Conservation (phyloP, 331 rosid species). For the Stylosanthes scabra region DNA sequence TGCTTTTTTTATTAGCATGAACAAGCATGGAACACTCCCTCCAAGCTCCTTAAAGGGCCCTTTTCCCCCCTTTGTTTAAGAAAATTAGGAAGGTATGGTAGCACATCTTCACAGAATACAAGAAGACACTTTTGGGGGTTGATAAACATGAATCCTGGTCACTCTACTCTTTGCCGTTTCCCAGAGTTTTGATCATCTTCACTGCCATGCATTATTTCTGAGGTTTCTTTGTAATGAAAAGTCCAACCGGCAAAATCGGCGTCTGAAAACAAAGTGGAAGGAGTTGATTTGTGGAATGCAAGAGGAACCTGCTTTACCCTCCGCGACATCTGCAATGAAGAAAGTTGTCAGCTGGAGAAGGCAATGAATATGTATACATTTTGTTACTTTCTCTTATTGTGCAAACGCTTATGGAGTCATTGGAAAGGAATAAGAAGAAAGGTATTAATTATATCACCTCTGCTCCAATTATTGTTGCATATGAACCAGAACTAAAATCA, state of each 20-base stretch:
- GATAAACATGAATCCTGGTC: conserved; percentile 26
- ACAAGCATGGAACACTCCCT: neutral
- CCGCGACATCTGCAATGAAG: conserved; percentile 75
- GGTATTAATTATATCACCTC: conserved; percentile 60
- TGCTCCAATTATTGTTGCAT: conserved; percentile 86
- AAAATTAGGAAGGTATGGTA: neutral
- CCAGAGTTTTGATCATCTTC: conserved; percentile 34
- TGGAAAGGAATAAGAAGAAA: neutral
- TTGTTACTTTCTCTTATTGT: neutral
- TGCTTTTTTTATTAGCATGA: neutral
- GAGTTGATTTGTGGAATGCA: conserved; percentile 81
- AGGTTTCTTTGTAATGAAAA: conserved; percentile 58
- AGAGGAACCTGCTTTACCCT: conserved; percentile 92
- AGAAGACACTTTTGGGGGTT: neutral
- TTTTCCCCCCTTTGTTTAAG: neutral
- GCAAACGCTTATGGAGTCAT: conserved; percentile 7
- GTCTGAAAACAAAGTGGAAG: conserved; percentile 73
- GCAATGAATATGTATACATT: neutral
- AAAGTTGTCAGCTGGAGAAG: no score
- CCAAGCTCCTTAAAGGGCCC: neutral
- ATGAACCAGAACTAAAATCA: conserved; percentile 87
- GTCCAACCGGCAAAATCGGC: conserved; percentile 84
- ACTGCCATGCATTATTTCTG: conserved; percentile 34
- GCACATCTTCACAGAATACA: conserved; percentile 17
- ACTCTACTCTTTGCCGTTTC: conserved; percentile 54